phyloP scores from a whole-genome alignment of 805 yeast species.

The Starmerella sp. region DNA sequence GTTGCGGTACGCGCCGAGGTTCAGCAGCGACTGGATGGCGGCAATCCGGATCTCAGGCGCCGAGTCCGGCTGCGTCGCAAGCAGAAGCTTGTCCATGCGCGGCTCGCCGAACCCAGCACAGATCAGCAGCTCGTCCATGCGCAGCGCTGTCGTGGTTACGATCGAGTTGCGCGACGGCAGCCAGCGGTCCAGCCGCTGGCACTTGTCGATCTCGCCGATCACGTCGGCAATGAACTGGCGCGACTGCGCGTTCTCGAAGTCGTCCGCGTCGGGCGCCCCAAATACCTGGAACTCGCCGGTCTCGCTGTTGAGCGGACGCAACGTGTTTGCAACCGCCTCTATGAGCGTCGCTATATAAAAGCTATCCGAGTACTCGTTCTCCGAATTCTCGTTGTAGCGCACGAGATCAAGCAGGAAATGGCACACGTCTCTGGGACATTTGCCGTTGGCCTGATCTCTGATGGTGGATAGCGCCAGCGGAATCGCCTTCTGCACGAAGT shows the following conservation, averaged over 20 bases:
- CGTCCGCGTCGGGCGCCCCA: slow-evolving; percentile 10
- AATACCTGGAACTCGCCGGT: slow-evolving; percentile 11
- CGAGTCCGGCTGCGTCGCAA: slow-evolving; percentile 39
- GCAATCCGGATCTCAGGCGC: slow-evolving; percentile 45
- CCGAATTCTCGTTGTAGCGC: slow-evolving; percentile 75
- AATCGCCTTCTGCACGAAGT: slow-evolving; percentile 60
- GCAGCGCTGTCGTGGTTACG: slow-evolving; percentile 46
- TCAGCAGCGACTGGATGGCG: slow-evolving; percentile 59
- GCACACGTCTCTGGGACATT: slow-evolving; percentile 48
- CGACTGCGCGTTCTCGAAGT: slow-evolving; percentile 14
- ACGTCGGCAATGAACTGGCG: slow-evolving; percentile 36
- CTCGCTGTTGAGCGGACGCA: slow-evolving; percentile 21
- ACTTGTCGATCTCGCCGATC: slow-evolving; percentile 57
- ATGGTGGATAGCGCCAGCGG: slow-evolving; percentile 51
- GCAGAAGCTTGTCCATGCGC: slow-evolving; percentile 44
- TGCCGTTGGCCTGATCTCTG: slow-evolving; percentile 46
- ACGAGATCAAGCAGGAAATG: slow-evolving; percentile 57
- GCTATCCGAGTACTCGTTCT: slow-evolving; percentile 64
- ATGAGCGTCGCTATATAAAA: slow-evolving; percentile 53
- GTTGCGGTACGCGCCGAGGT: slow-evolving; percentile 69
- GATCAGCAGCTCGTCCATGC: slow-evolving; percentile 50
- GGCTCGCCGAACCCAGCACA: slow-evolving; percentile 42
- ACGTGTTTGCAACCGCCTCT: slow-evolving; percentile 38
- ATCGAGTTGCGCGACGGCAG: slow-evolving; percentile 57
- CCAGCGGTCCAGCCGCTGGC: slow-evolving; percentile 75